Evolutionary conservation across 768 basidiomycete species (phyloP).

Genomic region (Boletus huronensis): DNA sequence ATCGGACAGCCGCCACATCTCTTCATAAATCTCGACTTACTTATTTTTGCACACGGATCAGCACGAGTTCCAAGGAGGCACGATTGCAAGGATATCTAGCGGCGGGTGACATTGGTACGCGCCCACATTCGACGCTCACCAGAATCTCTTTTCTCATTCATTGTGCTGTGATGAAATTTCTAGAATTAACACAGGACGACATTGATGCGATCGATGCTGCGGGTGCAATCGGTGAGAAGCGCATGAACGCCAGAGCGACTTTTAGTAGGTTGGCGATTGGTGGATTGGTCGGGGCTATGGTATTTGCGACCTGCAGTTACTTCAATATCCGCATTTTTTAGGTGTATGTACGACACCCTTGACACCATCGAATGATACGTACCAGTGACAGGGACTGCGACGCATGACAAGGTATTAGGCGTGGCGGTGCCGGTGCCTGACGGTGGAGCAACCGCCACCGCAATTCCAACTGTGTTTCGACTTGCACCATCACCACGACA

Average conservation of each 20-base stretch:
- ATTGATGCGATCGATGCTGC: conserved; percentile 56
- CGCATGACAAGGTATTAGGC: background rate
- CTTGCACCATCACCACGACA: conserved; percentile 7
- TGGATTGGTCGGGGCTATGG: background rate
- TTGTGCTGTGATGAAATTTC: background rate
- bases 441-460: background rate
- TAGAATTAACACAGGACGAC: conserved; percentile 51
- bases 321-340: conserved; percentile 5
- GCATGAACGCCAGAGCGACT: background rate
- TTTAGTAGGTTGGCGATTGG: background rate
- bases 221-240: conserved; percentile 35
- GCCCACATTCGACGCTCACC: background rate
- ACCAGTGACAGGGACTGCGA: background rate
- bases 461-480: background rate
- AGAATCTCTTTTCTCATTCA: background rate
- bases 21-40: background rate
- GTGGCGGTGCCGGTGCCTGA: background rate
- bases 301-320: conserved; percentile 10
- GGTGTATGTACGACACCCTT: background rate
- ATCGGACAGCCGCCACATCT: background rate
- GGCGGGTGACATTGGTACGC: conserved; percentile 59
- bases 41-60: conserved; percentile 18
- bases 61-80: conserved; percentile 61
- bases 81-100: conserved; percentile 65
- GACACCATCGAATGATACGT: background rate